phyloP scores from a whole-genome alignment of 331 rosid genomes.

The Acacia pycnantha region DNA sequence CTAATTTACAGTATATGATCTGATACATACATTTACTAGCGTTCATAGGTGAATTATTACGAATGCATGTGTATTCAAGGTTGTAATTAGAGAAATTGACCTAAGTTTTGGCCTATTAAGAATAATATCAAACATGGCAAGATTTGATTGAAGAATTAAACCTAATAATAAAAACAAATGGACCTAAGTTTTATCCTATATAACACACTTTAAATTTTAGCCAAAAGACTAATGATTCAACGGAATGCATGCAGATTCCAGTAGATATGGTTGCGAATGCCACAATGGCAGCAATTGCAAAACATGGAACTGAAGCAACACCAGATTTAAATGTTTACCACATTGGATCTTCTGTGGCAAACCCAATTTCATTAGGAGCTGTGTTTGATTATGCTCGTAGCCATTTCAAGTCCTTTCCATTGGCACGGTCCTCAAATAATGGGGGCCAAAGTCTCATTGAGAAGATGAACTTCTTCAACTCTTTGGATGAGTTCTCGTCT shows the following conservation, averaged over 20 bases:
- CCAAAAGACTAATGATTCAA: background rate
- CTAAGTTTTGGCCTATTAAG: too few relatives aligned
- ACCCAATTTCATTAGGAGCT: background rate
- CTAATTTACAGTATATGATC: too few relatives aligned
- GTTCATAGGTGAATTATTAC: too few relatives aligned
- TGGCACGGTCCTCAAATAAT: background rate
- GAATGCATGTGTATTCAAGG: too few relatives aligned
- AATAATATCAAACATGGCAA: too few relatives aligned
- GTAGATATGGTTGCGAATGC: conserved; percentile 29
- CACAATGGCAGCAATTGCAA: conserved; percentile 1
- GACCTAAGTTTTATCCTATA: too few relatives aligned
- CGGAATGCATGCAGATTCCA: conserved; percentile 5
- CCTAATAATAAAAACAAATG: too few relatives aligned
- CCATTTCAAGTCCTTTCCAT: conserved; percentile 1
- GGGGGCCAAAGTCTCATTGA: background rate
- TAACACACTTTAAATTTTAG: too few relatives aligned
- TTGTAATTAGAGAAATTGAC: too few relatives aligned
- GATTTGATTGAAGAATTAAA: too few relatives aligned
- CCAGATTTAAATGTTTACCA: background rate
- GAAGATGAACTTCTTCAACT: background rate
- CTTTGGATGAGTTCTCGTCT: background rate
- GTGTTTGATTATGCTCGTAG: background rate
- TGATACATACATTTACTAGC: too few relatives aligned
- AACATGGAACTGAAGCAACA: background rate
- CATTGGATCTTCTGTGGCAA: background rate